These are phyloP conservation scores for Pezicula neosporulosa DNA, from an alignment of 2,329 filamentous ascomycete genomes.

Conservation along the genomic window DNA sequence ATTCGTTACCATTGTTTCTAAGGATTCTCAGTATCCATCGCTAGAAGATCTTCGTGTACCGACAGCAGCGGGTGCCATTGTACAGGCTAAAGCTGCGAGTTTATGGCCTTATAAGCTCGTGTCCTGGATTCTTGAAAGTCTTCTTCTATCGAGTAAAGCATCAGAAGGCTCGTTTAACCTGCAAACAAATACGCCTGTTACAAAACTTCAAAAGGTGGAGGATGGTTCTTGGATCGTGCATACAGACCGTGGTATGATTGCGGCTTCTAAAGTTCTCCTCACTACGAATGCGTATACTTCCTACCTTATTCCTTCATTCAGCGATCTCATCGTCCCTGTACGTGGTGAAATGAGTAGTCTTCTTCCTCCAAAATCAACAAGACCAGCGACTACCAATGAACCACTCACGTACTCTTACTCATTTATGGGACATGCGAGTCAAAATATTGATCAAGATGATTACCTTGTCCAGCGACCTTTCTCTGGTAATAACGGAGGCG, in stretches of 20 bases:
- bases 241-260: conserved; percentile 66
- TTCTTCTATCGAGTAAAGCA: conserved; percentile 15
- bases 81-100: conserved; percentile 62
- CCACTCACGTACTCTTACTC: conserved; percentile 42
- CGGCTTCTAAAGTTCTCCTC: conserved; percentile 63
- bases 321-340: conserved; percentile 71
- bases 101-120: conserved; percentile 87
- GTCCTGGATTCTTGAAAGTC: conserved; percentile 59
- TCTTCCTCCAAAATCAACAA: conserved; percentile 44
- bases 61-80: conserved; percentile 57
- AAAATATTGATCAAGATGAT: conserved; percentile 54
- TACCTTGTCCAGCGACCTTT: conserved; percentile 71
- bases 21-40: conserved; percentile 24
- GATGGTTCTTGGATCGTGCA: conserved; percentile 53
- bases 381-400: conserved; percentile 4
- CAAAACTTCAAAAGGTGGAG: conserved; percentile 36
- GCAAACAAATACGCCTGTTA: conserved; percentile 70
- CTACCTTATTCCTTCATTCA: conserved; percentile 65
- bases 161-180: conserved; percentile 55
- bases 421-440: conserved; percentile 48
- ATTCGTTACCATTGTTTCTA: conserved; percentile 28
- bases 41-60: conserved; percentile 53
- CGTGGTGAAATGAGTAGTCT: conserved; percentile 71
- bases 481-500: conserved; percentile 35
- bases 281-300: conserved; percentile 86